phyloP scores from a whole-genome alignment of 148 eudicot genomes.

The Rhododendron griersonianum region DNA sequence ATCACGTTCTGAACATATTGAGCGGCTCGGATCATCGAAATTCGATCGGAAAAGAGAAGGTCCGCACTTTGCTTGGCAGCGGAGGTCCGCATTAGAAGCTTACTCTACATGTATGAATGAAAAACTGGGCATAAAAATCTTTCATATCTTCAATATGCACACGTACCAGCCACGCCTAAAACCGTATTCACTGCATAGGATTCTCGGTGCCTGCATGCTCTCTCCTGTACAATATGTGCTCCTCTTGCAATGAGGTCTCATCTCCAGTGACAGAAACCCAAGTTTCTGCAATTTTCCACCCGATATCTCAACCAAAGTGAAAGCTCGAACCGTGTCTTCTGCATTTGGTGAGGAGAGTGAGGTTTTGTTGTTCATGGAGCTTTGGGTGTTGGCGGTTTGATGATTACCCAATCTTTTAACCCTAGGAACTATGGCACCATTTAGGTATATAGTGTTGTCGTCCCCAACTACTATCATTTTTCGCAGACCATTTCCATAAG shows the following conservation, averaged over 20 bases:
- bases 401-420: conserved; percentile 31
- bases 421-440: conserved; percentile 86
- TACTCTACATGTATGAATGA: background rate
- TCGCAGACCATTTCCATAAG: conserved; percentile 54
- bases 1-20: too few relatives aligned
- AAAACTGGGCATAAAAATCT: background rate
- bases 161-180: background rate
- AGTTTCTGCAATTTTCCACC: conserved; percentile 64
- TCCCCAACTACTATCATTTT: conserved; percentile 67
- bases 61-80: too few relatives aligned
- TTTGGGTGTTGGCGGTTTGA: conserved; percentile 11
- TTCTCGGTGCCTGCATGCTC: background rate
- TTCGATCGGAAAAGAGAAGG: too few relatives aligned
- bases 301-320: conserved; percentile 57
- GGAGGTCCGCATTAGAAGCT: too few relatives aligned
- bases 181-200: background rate
- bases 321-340: conserved; percentile 39
- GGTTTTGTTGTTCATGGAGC: conserved; percentile 4
- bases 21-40: too few relatives aligned
- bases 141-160: background rate
- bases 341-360: background rate
- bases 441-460: conserved; percentile 65
- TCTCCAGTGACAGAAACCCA: conserved; percentile 70
- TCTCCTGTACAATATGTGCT: conserved; percentile 38
- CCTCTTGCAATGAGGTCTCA: conserved; percentile 34